phyloP scores from a whole-genome alignment of 495 filamentous ascomycete genomes.

The Penicillium canescens region DNA sequence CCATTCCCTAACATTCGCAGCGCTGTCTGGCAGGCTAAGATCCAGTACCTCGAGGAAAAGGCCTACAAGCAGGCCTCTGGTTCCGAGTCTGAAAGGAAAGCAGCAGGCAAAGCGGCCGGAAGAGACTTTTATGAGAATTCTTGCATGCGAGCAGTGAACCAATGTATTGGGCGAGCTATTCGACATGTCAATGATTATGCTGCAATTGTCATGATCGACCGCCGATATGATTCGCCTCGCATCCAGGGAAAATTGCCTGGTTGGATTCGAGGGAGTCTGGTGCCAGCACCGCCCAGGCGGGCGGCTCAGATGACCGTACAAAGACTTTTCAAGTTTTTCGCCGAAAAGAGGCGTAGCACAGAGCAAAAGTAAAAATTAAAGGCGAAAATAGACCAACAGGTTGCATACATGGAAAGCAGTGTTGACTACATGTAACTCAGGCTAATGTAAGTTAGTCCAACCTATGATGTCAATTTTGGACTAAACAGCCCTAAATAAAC shows the following conservation, averaged over 20 bases:
- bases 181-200: conserved; percentile 88
- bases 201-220: conserved; percentile 81
- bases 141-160: conserved; percentile 96
- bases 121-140: conserved; percentile 92
- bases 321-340: conserved; percentile 40
- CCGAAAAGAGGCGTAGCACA: conserved; percentile 6
- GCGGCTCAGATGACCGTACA: conserved; percentile 30
- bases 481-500: background rate
- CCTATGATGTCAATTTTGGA: background rate
- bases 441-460: too few species aligned
- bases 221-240: conserved; percentile 65
- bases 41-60: conserved; percentile 80
- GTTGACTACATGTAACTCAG: too few species aligned
- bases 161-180: conserved; percentile 92
- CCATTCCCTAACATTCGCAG: conserved; percentile 91
- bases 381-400: too few species aligned
- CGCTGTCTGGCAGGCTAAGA: conserved; percentile 88
- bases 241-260: conserved; percentile 79
- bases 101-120: conserved; percentile 60
- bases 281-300: conserved; percentile 17
- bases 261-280: conserved; percentile 70
- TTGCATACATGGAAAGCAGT: too few species aligned
- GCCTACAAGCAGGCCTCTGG: conserved; percentile 45
- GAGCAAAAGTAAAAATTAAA: background rate
- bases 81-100: conserved; percentile 34